Evolutionary conservation across 2,329 filamentous ascomycete genomes (phyloP), one percentile per base, ranked within the genome.

Genomic region (Penicillium sp.): DNA sequence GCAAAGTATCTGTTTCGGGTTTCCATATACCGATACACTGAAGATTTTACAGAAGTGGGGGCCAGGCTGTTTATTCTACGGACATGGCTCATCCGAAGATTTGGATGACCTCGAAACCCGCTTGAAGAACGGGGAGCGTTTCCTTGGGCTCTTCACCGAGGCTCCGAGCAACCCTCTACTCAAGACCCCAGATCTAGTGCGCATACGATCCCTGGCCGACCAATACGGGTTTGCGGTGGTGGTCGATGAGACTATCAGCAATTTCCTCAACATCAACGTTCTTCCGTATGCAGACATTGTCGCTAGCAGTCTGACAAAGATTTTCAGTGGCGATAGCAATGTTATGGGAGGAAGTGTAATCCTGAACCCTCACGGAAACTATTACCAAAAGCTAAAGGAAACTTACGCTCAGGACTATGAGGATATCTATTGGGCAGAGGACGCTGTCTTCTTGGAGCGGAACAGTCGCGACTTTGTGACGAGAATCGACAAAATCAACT

Each of bases 241-340:
- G 2, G 85, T 99, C 2, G 95, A 99, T 74, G 95, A 99, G 76
- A 98, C 95, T 0, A 91, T 99, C 58, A 93, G 93, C 65, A 99
- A 95, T 55, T 96, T 97, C 72, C 87, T 96, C 70, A 99, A 99
- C 72, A 88, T 97, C 67, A 91, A 98, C 71, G 91, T 99, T 4
- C 83, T 99, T 5, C 91, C 89, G 3, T 90, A 88, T 70, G 90
- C 91, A 58, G 95, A 99, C 74, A 82, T 98, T 16, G 90, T 98
- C 5, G 93, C 96, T 55, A 96, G 91, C 79, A 96, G 91, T 71
- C 81, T 99, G 57, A 98, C 95, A 49, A 99, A 99, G 75, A 89
- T 98, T 53, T 99, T 99, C 78, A 96, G 91, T 55, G 95, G 95
- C 50, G 95, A 97, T 75, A 95, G 91, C 74, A 98, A 99, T 74